Evolutionary conservation across 805 yeast species (phyloP).

Genomic region (Yamadazyma laniorum): DNA sequence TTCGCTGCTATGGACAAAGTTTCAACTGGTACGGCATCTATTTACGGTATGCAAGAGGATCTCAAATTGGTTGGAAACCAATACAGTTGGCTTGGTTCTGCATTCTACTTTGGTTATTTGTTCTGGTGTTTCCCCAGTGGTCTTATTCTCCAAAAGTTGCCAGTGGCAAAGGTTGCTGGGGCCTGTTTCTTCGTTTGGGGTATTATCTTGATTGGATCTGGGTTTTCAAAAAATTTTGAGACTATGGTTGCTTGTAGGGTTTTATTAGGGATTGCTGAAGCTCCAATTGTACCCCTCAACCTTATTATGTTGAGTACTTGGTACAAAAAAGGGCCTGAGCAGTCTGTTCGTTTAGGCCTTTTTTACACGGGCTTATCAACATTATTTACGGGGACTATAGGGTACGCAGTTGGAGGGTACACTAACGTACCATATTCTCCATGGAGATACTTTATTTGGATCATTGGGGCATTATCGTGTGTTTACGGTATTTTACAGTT

Average conservation of each 20-base stretch:
- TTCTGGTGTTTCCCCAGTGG: constrained; percentile 20
- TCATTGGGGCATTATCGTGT: constrained; percentile 54
- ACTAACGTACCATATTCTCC: constrained; percentile 41
- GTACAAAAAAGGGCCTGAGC: constrained; percentile 33
- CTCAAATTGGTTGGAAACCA: constrained; percentile 23
- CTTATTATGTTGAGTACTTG: constrained; percentile 32
- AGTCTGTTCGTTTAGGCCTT: constrained; percentile 33
- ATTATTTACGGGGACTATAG: constrained; percentile 43
- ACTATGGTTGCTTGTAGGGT: constrained; percentile 37
- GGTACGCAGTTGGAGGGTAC: constrained; percentile 50
- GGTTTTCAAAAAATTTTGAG: constrained; percentile 46
- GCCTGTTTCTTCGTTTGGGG: constrained; percentile 21
- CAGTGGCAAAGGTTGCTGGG: constrained; percentile 18
- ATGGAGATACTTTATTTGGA: constrained; percentile 62
- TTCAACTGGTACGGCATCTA: constrained; percentile 20
- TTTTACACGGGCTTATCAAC: constrained; percentile 33
- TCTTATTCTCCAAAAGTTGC: constrained; percentile 19
- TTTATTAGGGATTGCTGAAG: constrained; percentile 38
- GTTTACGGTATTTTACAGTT: constrained; percentile 47
- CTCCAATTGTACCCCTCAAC: constrained; percentile 35
- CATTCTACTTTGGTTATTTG: constrained; percentile 46
- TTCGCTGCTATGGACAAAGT: constrained; percentile 29
- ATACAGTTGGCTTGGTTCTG: constrained; percentile 40
- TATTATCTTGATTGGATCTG: constrained; percentile 32
- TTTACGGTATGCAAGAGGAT: constrained; percentile 34